These are phyloP conservation scores for Raphidocelis subcapitata DNA, from an alignment of 139 green algal species.

Conservation along the genomic window DNA sequence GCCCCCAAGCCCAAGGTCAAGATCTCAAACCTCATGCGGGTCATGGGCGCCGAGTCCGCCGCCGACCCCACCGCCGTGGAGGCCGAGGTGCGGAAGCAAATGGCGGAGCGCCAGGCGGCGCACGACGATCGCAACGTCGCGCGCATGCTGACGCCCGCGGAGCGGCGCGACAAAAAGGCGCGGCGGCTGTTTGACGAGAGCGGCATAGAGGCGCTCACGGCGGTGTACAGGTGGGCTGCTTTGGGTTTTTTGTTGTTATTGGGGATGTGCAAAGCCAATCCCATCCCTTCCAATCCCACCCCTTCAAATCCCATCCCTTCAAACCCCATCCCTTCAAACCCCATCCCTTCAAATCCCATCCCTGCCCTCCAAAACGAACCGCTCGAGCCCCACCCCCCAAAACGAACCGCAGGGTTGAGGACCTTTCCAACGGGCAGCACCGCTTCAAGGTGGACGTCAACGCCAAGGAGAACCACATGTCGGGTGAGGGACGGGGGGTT, in stretches of 20 bases:
- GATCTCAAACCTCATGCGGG: slow-evolving; percentile 94
- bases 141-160: slow-evolving; percentile 90
- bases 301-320: neutral
- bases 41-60: slow-evolving; percentile 81
- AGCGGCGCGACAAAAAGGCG: slow-evolving; percentile 93
- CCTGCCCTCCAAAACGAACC: no score
- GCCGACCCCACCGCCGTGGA: slow-evolving; percentile 94
- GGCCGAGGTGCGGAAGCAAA: slow-evolving; percentile 78
- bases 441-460: slow-evolving; percentile 95
- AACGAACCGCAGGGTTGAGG: neutral
- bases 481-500: slow-evolving; percentile 39
- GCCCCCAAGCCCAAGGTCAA: slow-evolving; percentile 95
- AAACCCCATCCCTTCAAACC: neutral
- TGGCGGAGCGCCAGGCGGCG: slow-evolving; percentile 70
- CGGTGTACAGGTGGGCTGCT: slow-evolving; percentile 9
- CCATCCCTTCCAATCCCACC: neutral
- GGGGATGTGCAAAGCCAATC: neutral
- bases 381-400: no score
- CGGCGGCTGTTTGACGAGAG: slow-evolving; percentile 82
- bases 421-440: slow-evolving; percentile 50
- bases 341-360: neutral
- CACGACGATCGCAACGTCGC: slow-evolving; percentile 77
- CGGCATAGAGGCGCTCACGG: neutral
- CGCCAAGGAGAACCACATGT: slow-evolving; percentile 86
- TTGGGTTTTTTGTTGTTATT: slow-evolving; percentile 1